A percentile compares a stretch with the other conserved stretches of the same genome.
phyloP scores from a whole-genome alignment of 257 asterid genomes.

The Nicotiana attenuata region DNA sequence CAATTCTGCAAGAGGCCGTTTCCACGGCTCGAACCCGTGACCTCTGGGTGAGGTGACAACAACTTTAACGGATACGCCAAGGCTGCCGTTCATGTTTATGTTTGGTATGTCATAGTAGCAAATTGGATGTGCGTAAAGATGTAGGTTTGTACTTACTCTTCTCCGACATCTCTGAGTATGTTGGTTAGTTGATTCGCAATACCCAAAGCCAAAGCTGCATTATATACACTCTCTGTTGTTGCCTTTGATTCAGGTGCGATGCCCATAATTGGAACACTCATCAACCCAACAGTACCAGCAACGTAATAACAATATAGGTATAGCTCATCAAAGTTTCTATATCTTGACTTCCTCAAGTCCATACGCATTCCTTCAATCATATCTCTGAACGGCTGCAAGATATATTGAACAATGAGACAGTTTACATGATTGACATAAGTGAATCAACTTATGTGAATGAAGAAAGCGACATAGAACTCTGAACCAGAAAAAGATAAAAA shows the following conservation, averaged over 20 bases:
- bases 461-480: not conserved
- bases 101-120: not conserved
- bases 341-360: conserved; percentile 89
- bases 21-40: too few species aligned
- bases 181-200: conserved; percentile 92
- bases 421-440: not conserved
- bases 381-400: conserved; percentile 86
- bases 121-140: not conserved
- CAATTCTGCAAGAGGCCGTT: too few species aligned
- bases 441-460: not conserved
- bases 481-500: not conserved
- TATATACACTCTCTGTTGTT: conserved; percentile 80
- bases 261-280: conserved; percentile 99
- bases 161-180: conserved; percentile 96
- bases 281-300: conserved; percentile 97
- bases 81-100: too few species aligned
- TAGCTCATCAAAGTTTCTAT: conserved; percentile 79
- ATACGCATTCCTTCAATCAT: conserved; percentile 98
- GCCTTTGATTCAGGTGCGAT: conserved; percentile 88
- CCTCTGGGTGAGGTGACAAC: too few species aligned
- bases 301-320: conserved; percentile 91
- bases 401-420: not conserved
- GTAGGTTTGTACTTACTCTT: conserved; percentile 63
- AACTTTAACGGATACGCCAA: too few species aligned
- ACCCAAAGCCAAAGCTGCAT: conserved; percentile 76